Percentiles rank a stretch among this genome's conserved stretches.
phyloP scores from a whole-genome alignment of 768 basidiomycete genomes.

The Polyporus arcularius region DNA sequence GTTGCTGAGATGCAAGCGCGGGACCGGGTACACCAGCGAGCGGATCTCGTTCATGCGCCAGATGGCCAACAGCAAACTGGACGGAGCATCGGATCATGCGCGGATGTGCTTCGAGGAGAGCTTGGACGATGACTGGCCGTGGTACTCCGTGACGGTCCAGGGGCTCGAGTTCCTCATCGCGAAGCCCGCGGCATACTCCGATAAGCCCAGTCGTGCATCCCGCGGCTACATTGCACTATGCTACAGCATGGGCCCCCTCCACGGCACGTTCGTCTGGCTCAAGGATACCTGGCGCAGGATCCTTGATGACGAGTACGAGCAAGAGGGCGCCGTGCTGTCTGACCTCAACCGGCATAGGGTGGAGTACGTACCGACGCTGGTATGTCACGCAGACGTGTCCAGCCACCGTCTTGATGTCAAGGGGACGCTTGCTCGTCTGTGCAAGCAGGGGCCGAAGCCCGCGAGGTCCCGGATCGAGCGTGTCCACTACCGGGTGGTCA shows the following conservation, averaged over 20 bases:
- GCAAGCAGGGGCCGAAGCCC: neutral
- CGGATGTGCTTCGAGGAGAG: neutral
- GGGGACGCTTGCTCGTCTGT: neutral
- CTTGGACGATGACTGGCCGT: neutral
- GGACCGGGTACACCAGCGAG: neutral
- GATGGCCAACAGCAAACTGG: neutral
- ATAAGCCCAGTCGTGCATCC: neutral
- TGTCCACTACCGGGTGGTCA: slow-evolving; percentile 7
- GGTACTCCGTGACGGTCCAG: neutral
- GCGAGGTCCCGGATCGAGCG: neutral
- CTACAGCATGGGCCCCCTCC: neutral
- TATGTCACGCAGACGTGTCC: slow-evolving; percentile 4
- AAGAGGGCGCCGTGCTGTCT: slow-evolving; percentile 1
- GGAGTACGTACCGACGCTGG: slow-evolving; percentile 3
- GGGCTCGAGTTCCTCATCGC: neutral
- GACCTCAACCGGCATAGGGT: neutral
- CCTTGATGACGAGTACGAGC: neutral
- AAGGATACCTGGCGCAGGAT: slow-evolving; percentile 6
- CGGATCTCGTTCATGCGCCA: neutral
- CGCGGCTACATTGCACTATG: slow-evolving; percentile 1
- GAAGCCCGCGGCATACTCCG: neutral
- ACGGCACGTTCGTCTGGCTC: neutral
- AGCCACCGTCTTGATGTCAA: neutral
- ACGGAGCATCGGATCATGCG: neutral
- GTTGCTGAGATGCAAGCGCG: neutral